A percentile compares a stretch with the other conserved stretches of the same genome.
Evolutionary conservation across 192 early-diverging fungal species (phyloP).

Genomic region (Piromyces finnis): DNA sequence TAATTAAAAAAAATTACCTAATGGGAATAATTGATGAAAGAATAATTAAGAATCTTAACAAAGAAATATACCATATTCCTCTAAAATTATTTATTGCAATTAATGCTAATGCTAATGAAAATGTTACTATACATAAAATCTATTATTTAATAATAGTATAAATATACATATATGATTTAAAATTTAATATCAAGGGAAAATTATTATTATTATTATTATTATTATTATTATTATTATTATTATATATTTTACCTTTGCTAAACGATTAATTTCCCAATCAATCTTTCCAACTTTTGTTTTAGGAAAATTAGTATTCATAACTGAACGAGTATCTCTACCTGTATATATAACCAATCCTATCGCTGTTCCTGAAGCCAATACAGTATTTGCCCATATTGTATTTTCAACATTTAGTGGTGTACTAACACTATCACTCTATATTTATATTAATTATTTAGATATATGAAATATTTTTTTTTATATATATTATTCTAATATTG

Average conservation of each 20-base stretch:
- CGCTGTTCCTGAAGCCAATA: constrained; percentile 75
- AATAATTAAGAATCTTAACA: constrained; percentile 85
- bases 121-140: constrained; percentile 74
- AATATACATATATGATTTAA: too few relatives aligned
- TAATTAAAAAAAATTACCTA: constrained; percentile 14
- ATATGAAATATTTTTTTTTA: too few relatives aligned
- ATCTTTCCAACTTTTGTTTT: constrained; percentile 79
- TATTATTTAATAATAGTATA: background rate
- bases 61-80: constrained; percentile 77
- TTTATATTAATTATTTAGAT: too few relatives aligned
- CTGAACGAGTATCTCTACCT: constrained; percentile 79
- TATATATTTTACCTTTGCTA: constrained; percentile 7
- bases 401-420: constrained; percentile 74
- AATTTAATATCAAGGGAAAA: too few relatives aligned
- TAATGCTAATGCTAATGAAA: constrained; percentile 65
- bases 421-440: constrained; percentile 13
- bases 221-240: too few relatives aligned
- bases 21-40: constrained; percentile 94
- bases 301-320: constrained; percentile 88
- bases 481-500: too few relatives aligned
- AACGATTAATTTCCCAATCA: constrained; percentile 75
- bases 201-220: too few relatives aligned
- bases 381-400: constrained; percentile 88
- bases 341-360: constrained; percentile 81
- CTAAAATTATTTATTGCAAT: constrained; percentile 77